Base-by-base conservation (phyloP, 768 basidiomycete species). In the Leccinum disarticulatum region DNA sequence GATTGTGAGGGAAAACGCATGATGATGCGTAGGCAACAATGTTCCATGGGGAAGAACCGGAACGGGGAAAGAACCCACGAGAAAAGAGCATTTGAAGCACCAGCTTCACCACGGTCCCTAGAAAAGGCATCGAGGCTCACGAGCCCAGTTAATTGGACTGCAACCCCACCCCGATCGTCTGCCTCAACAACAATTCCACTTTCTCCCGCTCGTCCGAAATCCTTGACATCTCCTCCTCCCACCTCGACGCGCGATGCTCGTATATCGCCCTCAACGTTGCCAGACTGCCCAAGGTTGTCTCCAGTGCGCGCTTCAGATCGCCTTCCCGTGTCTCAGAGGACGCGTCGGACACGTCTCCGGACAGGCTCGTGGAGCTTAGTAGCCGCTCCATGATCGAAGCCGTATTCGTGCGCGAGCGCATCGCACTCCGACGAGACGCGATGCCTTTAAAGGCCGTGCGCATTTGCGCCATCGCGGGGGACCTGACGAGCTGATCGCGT, bases 201-300 rank as follows among this genome's bases (percentile, higher is more conserved):
- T 79, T 73, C 66, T 88, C 87, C 14, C 88, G 77, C 57, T 93
- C 91, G 30, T 87, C 84, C 52, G 79, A 76, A 58, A 89, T 78
- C 58, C 82, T 77, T 27, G 79, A 71, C 81, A 91, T 86, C 74
- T 90, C 90, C 15, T 89, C 87, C 41, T 79, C 73, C 85, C 88
- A 89, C 46, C 90, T 77, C 52, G 80, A 79, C 68, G 88, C 88
- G 17, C 89, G 77, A 62, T 87, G 80, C 22, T 86, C 87, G 56
- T 89, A 91, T 35, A 92, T 85, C 35, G 76, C 72, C 35, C 85
- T 81, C 55, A 93, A 76, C 17, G 81, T 77, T 28, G 81, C 80
- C 25, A 91, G 78, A 64, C 88, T 89, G 1, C 83, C 85, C 52
- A 91, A 63, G 2, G 90, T 85, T 1, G 85, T 81, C 62, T 86